These are phyloP conservation scores for Xylariaceae sp. DNA, from an alignment of 2,329 filamentous ascomycete genomes.

Conservation along the genomic window DNA sequence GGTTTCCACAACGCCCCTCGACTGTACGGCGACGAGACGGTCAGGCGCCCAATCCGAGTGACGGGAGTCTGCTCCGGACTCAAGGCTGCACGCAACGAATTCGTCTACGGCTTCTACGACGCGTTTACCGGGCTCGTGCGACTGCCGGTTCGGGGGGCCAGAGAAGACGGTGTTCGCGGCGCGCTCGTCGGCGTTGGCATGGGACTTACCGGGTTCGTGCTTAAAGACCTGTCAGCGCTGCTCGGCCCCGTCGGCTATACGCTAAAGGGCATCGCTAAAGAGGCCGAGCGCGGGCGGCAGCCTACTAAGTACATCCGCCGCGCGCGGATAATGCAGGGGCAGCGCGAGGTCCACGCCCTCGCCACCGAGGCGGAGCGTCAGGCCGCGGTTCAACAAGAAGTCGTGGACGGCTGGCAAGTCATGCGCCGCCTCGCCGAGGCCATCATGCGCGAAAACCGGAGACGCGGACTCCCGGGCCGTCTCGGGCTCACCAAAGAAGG, in stretches of 20 bases:
- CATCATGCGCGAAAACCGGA: conserved; percentile 41
- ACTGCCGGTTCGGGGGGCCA: conserved; percentile 61
- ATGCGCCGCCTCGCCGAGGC: conserved; percentile 45
- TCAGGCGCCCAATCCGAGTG: conserved; percentile 63
- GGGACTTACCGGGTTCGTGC: conserved; percentile 64
- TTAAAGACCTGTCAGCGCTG: conserved; percentile 66
- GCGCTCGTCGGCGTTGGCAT: conserved; percentile 57
- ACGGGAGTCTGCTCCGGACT: conserved; percentile 68
- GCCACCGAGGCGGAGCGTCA: conserved; percentile 36
- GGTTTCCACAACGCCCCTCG: conserved; percentile 73
- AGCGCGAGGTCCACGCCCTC: conserved; percentile 46
- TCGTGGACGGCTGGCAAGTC: conserved; percentile 46
- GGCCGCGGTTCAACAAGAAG: conserved; percentile 7
- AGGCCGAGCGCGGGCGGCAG: conserved; percentile 55
- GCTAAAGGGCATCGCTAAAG: conserved; percentile 65
- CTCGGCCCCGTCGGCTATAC: conserved; percentile 64
- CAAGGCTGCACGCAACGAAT: conserved; percentile 62
- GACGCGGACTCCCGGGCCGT: conserved; percentile 6
- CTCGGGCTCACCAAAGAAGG: conserved; percentile 36
- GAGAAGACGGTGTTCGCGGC: conserved; percentile 57
- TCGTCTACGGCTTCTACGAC: conserved; percentile 66
- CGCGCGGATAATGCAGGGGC: conserved; percentile 62
- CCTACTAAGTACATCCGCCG: conserved; percentile 57
- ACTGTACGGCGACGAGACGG: conserved; percentile 71
- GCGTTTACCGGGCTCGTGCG: conserved; percentile 64